Evolutionary conservation across 208 protist genomes (phyloP).

Genomic region (Phytomonas francai): DNA sequence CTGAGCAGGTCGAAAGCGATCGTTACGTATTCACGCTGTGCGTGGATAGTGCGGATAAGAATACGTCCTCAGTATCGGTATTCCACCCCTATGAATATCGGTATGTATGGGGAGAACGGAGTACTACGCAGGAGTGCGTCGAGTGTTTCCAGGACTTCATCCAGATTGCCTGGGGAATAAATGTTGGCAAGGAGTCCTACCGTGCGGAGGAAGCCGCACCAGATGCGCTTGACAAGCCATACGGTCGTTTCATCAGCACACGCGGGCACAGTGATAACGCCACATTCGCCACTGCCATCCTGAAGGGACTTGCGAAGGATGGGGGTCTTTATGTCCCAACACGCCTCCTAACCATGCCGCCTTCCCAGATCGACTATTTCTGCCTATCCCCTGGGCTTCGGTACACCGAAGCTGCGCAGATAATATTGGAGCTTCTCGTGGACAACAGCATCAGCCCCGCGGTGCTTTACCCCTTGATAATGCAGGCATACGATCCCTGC

Average conservation of each 20-base stretch:
- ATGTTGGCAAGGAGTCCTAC: constrained; percentile 1
- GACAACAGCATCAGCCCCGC: constrained; percentile 42
- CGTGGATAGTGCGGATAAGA: constrained; percentile 33
- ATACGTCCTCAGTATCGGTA: constrained; percentile 18
- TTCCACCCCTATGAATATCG: constrained; percentile 41
- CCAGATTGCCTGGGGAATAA: background rate
- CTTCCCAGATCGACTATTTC: constrained; percentile 49
- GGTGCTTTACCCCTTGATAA: constrained; percentile 39
- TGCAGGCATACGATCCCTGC: constrained; percentile 61
- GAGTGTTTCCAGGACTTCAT: constrained; percentile 16
- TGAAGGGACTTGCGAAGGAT: constrained; percentile 66
- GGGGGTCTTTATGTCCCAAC: constrained; percentile 75
- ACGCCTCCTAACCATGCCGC: constrained; percentile 46
- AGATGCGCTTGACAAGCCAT: background rate
- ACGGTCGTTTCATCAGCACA: constrained; percentile 47
- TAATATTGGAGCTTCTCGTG: constrained; percentile 75
- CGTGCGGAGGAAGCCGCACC: constrained; percentile 2
- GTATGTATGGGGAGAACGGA: constrained; percentile 38
- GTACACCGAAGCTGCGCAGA: constrained; percentile 63
- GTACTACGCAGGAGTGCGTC: constrained; percentile 35
- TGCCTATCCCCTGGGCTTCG: constrained; percentile 31
- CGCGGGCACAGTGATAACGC: constrained; percentile 28
- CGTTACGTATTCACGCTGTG: constrained; percentile 30
- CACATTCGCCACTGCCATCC: constrained; percentile 64
- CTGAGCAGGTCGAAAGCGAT: background rate